A percentile compares a stretch with the other conserved stretches of the same genome.
Conservation (phyloP, 345 rosid species). For the Passiflora organensis region DNA sequence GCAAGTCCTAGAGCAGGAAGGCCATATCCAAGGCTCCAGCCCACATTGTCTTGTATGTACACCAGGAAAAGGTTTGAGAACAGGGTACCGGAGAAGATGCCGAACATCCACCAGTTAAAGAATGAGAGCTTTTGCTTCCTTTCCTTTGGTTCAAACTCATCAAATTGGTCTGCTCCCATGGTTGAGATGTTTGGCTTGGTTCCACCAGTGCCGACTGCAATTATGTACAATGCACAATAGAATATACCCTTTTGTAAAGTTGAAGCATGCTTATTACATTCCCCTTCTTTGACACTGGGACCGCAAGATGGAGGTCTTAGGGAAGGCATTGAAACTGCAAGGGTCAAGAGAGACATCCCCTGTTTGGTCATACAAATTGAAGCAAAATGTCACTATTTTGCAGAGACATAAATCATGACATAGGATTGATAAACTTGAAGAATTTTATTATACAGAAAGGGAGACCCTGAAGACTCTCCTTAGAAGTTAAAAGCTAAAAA, state of each 20-base stretch:
- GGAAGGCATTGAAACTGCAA: conserved; percentile 39
- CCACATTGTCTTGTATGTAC: conserved; percentile 48
- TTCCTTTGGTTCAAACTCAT: conserved; percentile 54
- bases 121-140: conserved; percentile 53
- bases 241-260: conserved; percentile 35
- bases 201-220: conserved; percentile 49
- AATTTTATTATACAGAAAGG: not conserved
- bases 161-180: conserved; percentile 69
- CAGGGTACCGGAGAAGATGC: conserved; percentile 54
- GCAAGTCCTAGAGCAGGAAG: conserved; percentile 43
- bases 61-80: conserved; percentile 49
- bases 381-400: not conserved
- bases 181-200: conserved; percentile 67
- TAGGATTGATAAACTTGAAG: no score
- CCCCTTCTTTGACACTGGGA: conserved; percentile 21
- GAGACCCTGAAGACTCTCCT: not conserved
- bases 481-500: not conserved
- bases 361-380: conserved; percentile 17
- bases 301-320: conserved; percentile 49
- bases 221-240: conserved; percentile 40
- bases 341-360: conserved; percentile 54
- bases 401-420: no score
- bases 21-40: conserved; percentile 46
- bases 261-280: conserved; percentile 28
- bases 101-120: conserved; percentile 73